Base-by-base conservation (phyloP, 345 rosid species). In the Orychophragmus violaceus region DNA sequence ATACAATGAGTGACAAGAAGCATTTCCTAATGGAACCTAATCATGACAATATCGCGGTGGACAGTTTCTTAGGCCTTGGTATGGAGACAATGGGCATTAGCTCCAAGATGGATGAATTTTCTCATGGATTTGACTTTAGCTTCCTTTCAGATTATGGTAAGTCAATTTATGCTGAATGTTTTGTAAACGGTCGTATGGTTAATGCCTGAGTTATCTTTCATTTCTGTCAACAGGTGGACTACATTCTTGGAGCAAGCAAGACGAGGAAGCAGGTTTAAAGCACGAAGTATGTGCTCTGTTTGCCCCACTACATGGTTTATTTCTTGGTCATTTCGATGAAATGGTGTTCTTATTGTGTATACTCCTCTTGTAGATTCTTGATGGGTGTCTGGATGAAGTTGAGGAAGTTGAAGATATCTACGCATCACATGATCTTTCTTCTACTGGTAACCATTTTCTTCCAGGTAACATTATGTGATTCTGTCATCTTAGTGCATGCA, bases 311-410 rank as follows among this genome's bases (percentile, higher is more conserved):
- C 67, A 63, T 63, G 24, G 32, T 67, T 64, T 61, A 30, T 39
- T 25, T 5, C 35, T 64, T 45, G 30, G 37, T 18, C 51, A 2
- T 41, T 46, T 53, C 61, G n/a, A 7, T 68, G 54, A 50, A 33
- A 36, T 51, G 49, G 24, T 49, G 27, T 62, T 65, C 48, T 73
- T 61, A 64, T 50, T 27, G 55, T 22, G 3, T 57, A 45, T 66
- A 42, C 17, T 76, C 73, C 23, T 81, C 59, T 74, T 11, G 41
- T 76, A 91, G 96, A 84, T 76, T 82, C 87, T 89, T 59, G 90
- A 91, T 67, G 95, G 89, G 48, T 51, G 84, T 78, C 82, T 89
- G 28, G 90, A 83, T 63, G 91, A 82, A 70, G 84, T 88, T 46
- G 86, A 85, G 71, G 90, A 84, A 73, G 84, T 81, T 56, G 94